Conservation (phyloP, 352 stramenopile species). For the Pythium volutum region DNA sequence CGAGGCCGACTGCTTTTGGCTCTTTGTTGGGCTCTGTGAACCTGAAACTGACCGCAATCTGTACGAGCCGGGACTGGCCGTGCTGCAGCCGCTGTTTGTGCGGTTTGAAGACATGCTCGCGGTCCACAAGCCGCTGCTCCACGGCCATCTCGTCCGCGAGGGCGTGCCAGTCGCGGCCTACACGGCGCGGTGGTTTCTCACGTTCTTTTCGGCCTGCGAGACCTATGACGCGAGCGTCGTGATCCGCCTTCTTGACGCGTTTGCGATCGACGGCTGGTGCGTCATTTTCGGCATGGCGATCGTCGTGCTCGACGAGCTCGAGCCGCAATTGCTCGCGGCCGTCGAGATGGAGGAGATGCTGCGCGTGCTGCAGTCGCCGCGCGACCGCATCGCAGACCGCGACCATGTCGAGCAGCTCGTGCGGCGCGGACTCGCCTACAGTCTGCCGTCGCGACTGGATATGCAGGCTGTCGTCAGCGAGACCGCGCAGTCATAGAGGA, state of each 20-base stretch:
- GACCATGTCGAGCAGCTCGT: conserved; percentile 14
- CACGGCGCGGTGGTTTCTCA: conserved; percentile 81
- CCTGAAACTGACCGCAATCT: conserved; percentile 69
- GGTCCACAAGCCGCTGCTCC: conserved; percentile 62
- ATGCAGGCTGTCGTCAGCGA: too few relatives aligned
- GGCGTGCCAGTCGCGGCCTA: conserved; percentile 68
- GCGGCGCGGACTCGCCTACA: conserved; percentile 15
- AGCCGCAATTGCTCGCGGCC: conserved; percentile 40
- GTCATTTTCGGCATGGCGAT: conserved; percentile 78
- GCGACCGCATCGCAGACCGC: conserved; percentile 34
- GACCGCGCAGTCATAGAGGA: too few relatives aligned
- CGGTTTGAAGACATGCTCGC: conserved; percentile 69
- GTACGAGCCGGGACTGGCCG: conserved; percentile 71
- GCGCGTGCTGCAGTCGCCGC: conserved; percentile 59
- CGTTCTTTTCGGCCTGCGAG: conserved; percentile 81
- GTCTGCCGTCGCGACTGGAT: neutral
- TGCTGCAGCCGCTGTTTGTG: conserved; percentile 59
- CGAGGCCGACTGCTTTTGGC: conserved; percentile 79
- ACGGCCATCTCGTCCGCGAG: conserved; percentile 53
- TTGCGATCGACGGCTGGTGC: conserved; percentile 77
- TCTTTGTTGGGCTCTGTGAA: conserved; percentile 77
- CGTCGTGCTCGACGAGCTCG: conserved; percentile 73
- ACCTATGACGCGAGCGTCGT: conserved; percentile 67
- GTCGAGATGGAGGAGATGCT: conserved; percentile 77
- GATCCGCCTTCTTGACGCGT: conserved; percentile 70